Conservation (phyloP, 2,329 filamentous ascomycete genomes). For the Cytospora chrysosperma region DNA sequence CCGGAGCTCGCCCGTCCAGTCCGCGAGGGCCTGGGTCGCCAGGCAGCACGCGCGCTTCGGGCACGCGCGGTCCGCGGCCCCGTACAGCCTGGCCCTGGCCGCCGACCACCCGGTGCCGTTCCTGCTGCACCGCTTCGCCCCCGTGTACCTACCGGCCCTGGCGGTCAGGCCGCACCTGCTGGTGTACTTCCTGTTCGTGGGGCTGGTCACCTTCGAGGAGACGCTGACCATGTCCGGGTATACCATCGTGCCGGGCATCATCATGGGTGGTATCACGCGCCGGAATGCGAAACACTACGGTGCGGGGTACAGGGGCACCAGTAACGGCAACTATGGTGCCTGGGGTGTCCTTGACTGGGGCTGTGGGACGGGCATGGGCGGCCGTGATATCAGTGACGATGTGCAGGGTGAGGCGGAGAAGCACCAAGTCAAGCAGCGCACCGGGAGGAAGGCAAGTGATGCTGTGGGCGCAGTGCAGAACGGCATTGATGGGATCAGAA, state of each 20-base stretch:
- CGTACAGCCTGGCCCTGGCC: conserved; percentile 61
- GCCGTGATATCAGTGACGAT: conserved; percentile 53
- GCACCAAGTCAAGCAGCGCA: conserved; percentile 47
- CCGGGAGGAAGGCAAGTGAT: conserved; percentile 34
- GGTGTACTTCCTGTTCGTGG: conserved; percentile 67
- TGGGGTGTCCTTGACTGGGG: conserved; percentile 64
- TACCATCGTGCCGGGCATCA: conserved; percentile 52
- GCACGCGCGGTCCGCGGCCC: conserved; percentile 55
- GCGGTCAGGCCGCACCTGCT: conserved; percentile 68
- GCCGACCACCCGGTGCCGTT: conserved; percentile 68
- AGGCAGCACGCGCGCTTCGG: conserved; percentile 44
- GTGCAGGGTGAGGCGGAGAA: conserved; percentile 55
- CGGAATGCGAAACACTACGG: conserved; percentile 38
- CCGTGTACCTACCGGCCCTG: conserved; percentile 64
- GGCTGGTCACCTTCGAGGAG: conserved; percentile 64
- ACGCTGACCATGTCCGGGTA: conserved; percentile 69
- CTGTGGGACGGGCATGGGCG: conserved; percentile 54
- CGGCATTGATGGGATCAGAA: conserved; percentile 35
- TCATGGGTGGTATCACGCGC: conserved; percentile 49
- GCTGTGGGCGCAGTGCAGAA: conserved; percentile 36
- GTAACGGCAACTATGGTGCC: conserved; percentile 58
- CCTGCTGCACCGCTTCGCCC: conserved; percentile 62
- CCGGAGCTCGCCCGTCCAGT: conserved; percentile 28
- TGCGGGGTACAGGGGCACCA: conserved; percentile 39
- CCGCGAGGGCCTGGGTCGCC: conserved; percentile 36